Evolutionary conservation across 2,329 filamentous ascomycete genomes (phyloP), one percentile per base, ranked within the genome.

Genomic region (Hypomyces rosellus): DNA sequence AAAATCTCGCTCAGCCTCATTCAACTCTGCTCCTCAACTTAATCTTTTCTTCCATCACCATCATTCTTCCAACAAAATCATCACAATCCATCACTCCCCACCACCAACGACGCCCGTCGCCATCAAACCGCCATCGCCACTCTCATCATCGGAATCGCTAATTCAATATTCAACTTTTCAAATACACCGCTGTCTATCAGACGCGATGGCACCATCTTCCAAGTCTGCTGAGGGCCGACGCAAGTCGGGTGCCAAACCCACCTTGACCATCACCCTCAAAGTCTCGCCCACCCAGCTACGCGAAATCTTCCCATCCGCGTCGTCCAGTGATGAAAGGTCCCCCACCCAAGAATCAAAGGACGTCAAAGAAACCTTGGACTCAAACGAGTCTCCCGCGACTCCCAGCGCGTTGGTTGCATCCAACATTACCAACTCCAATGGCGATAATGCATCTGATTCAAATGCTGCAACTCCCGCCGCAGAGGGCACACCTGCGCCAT

Each of bases 371-470:
- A 49, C 60, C 37, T 66, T 69, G 54, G 67, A 72, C 33, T 59
- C 58, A 47, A 69, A 74, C 56, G 68, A 68, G 42, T 79, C 78
- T 34, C 72, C 76, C 2, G 70, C 70, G 18, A 62, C 69, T 45
- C 70, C 74, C 34, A 65, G 68, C 42, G 65, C 69, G 9, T 62
- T 69, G 41, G 63, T 69, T 46, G 63, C 66, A 49, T 40, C 51
- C 11, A 48, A 9, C 38, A 22, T 41, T 9, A 59, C 68, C 50
- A 68, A 69, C 54, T 72, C 74, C 30, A 77, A 74, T 58, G 74
- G 72, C 50, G 81, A 83, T 55, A 78, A 76, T 64, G 77, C 74
- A 50, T 76, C 77, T 55, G 78, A 82, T 59, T 84, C 82, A 20
- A 80, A 74, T 56, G 74, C 78, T 16, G 76, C 77, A 39, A 85